phyloP scores from a whole-genome alignment of 305 asterid species.

The Solanum aculeatissimum region DNA sequence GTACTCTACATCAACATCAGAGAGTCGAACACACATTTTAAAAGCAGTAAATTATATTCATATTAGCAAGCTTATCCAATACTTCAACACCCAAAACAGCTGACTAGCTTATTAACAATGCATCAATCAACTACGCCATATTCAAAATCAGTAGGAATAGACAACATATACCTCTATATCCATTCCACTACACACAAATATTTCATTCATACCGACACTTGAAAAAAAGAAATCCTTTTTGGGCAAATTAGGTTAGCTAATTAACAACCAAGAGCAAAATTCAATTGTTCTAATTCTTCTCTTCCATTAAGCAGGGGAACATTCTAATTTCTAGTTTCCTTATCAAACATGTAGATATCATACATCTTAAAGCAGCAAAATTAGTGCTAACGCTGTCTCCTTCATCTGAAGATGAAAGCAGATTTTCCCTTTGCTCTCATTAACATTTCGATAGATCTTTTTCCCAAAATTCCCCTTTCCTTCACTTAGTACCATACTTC shows the following conservation, averaged over 20 bases:
- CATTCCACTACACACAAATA: not conserved
- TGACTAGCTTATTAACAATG: not conserved
- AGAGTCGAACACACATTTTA: not conserved
- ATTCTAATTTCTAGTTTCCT: not conserved
- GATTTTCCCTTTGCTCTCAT: too few relatives aligned
- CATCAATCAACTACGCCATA: not conserved
- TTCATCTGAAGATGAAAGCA: too few relatives aligned
- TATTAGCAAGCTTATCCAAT: not conserved
- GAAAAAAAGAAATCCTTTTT: not conserved
- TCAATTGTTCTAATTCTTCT: not conserved
- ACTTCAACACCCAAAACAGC: not conserved
- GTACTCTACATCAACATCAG: not conserved
- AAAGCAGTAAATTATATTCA: not conserved
- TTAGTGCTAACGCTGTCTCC: too few relatives aligned
- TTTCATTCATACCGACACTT: not conserved
- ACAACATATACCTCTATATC: not conserved
- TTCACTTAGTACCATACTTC: too few relatives aligned
- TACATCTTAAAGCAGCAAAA: not conserved
- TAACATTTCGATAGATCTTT: too few relatives aligned
- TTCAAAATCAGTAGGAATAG: not conserved
- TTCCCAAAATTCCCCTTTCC: too few relatives aligned
- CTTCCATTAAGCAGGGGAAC: not conserved
- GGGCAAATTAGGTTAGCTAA: not conserved
- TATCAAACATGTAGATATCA: not conserved
- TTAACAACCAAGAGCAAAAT: not conserved